A percentile compares a stretch with the other conserved stretches of the same genome.
Conservation (phyloP, 768 basidiomycete species). For the Agrocybe praecox region DNA sequence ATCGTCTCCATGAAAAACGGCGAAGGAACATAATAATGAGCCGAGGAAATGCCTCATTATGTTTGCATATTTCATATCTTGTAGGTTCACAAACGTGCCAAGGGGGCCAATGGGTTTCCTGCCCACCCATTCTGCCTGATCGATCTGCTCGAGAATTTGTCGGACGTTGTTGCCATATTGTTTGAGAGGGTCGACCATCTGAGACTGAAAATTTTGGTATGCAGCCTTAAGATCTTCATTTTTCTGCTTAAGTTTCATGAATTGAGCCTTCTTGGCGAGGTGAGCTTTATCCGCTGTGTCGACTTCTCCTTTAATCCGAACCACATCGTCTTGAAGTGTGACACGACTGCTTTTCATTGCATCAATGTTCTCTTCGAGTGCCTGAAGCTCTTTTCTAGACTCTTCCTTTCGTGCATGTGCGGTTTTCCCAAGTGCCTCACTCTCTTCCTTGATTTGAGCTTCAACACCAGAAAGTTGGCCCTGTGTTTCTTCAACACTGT, state of each 20-base stretch:
- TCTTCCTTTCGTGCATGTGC: not conserved
- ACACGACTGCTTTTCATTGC: not conserved
- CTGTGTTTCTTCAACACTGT: not conserved
- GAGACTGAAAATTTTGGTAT: not conserved
- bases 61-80: not conserved
- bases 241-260: not conserved
- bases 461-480: not conserved
- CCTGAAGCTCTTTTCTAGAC: not conserved
- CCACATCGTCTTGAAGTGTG: not conserved
- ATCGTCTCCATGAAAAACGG: not conserved
- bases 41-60: not conserved
- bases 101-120: constrained; percentile 3
- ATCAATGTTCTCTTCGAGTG: not conserved
- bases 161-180: not conserved
- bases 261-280: not conserved
- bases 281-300: not conserved
- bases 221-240: not conserved
- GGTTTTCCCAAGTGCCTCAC: not conserved
- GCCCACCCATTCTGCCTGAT: not conserved
- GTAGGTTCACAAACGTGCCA: not conserved
- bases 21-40: not conserved
- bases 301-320: not conserved
- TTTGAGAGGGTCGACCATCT: not conserved
- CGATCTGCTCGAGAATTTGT: not conserved
- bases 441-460: not conserved